Evolutionary conservation across 2,329 filamentous ascomycete genomes (phyloP), one percentile per base, ranked within the genome.

Genomic region (Penicillium sp.): DNA sequence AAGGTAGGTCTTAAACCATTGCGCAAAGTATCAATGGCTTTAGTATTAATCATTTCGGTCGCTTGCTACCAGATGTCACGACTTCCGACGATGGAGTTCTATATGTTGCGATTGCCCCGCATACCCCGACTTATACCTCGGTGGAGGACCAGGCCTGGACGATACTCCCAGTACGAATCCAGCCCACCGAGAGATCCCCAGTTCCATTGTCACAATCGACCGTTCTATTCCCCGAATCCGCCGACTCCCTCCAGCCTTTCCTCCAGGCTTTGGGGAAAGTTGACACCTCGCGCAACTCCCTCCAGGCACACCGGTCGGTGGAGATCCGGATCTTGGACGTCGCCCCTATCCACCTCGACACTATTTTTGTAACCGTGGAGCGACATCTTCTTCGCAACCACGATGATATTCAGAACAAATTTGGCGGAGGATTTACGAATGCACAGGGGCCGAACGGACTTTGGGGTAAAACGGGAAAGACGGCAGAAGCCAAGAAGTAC

Each of bases 271-370:
- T 95, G 43, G 88, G 90, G 64, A 84, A 86, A 66, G 76, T 90
- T 27, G 86, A 91, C 22, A 88, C 89, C 11, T 90, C 89, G 53
- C 91, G 89, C 70, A 81, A 90, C 43, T 82, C 86, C 24, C 85
- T 85, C 60, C 85, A 88, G 64, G 85, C 87, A 62, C 87, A 90
- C 63, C 84, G 86, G 59, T 86, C 89, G 8, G 88, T 97, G 60
- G 92, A 97, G 72, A 88, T 97, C 58, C 81, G 90, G 54, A 82
- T 95, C 24, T 79, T 95, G 54, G 89, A 96, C 68, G 89, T 94
- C 7, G 82, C 87, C 8, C 89, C 93, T 1, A 75, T 97, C 24
- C 82, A 87, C 2, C 77, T 97, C 24, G 90, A 97, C 56, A 90
- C 89, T 0, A 83, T 97, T 14, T 96, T 91, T 69, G 90, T 97